Evolutionary conservation across 2,329 filamentous ascomycete genomes (phyloP).

Genomic region (Colletotrichum siamense): DNA sequence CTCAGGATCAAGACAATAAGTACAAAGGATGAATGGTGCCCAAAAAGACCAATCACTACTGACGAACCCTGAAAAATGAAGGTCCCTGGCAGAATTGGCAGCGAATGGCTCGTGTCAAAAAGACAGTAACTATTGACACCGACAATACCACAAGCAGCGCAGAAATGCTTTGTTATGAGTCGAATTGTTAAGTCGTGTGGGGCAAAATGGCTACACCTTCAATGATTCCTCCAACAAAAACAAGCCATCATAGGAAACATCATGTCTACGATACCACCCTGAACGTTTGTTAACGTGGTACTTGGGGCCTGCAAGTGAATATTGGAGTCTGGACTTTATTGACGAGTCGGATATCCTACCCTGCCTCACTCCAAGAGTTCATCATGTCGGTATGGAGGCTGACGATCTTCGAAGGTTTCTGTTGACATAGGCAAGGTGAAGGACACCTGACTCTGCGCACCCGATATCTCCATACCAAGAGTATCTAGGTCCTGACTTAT

Average conservation of each 20-base stretch:
- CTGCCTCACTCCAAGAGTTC: neutral
- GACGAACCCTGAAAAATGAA: neutral
- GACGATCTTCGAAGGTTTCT: neutral
- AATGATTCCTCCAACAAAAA: neutral
- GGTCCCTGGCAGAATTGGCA: neutral
- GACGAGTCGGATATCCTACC: neutral
- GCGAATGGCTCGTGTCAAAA: neutral
- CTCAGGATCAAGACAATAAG: neutral
- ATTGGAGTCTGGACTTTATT: neutral
- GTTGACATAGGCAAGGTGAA: neutral
- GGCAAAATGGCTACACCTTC: neutral
- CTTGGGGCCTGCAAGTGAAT: neutral
- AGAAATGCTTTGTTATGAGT: neutral
- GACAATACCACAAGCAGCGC: neutral
- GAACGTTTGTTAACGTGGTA: neutral
- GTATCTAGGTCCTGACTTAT: neutral
- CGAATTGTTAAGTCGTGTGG: neutral
- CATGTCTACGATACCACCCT: neutral
- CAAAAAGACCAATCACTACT: neutral
- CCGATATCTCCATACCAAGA: neutral
- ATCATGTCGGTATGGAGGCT: neutral
- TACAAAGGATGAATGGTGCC: neutral
- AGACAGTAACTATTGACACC: fast-evolving
- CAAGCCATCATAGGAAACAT: neutral
- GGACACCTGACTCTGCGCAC: neutral